Evolutionary conservation across 164 flowering plant species (phyloP), one percentile per base, ranked within the genome.

Genomic region (Dillenia turbinata): DNA sequence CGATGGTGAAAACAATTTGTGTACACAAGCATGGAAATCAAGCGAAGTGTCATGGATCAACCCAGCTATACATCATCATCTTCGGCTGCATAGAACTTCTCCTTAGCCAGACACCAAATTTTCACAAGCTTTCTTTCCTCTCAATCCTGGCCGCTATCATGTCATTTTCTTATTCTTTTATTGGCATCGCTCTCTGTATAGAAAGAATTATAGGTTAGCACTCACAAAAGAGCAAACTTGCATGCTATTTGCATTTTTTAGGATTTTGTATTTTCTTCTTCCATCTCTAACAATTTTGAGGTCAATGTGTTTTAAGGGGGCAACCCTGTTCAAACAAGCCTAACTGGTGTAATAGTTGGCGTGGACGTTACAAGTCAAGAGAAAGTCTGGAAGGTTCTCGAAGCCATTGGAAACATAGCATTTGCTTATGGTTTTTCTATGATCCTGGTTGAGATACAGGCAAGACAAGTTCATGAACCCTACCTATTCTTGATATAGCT

Each of bases 101-200:
- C 1, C 70, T 86, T 2, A 77, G 80, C 62, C 95, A 88, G 63
- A 69, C 83, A 9, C 94, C 87, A 4, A 76, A 85, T 54, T 84
- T 85, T 49, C 79, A 85, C 72, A 64, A 85, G 72, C 83, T 88
- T 5, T 75, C 82, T 9, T 61, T 72, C 57, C 88, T 88, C 43
- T 88, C 95, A 4, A 66, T 75, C 8, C 9, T 88, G 0, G 95
- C 95, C 5, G 86, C 95, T 8, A 59, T 77, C 40, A 88, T 83
- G 89, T 88, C 95, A 14, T 88, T 88, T 63, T 57, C 76, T 8
- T 88, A 88, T 60, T 72, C 95, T 5, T 62, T 67, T 40, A 88
- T 88, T 3, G 95, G 91, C 60, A 44, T 83, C 12, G 86, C 81
- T 8, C 88, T 88, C 54, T 69, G 86, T 70, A 53, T 82, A 0